A percentile compares a stretch with the other conserved stretches of the same genome.
Conservation (phyloP, 768 basidiomycete species). For the Pleurotus ostreatus region DNA sequence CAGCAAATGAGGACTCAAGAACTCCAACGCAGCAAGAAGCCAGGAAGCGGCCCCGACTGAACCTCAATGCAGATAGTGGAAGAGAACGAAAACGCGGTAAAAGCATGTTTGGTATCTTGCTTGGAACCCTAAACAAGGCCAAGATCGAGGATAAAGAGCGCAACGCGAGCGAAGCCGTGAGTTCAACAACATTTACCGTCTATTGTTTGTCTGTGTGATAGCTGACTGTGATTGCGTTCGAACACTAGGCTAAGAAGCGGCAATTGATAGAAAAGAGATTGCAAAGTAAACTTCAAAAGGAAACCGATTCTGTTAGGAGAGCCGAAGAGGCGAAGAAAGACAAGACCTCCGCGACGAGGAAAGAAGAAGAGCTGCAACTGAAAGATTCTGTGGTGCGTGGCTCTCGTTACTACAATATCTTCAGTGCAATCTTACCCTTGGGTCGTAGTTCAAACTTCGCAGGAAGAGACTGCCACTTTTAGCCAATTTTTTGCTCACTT, state of each 20-base stretch:
- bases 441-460: slow-evolving; percentile 64
- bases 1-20: slow-evolving; percentile 22
- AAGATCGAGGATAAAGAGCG: slow-evolving; percentile 84
- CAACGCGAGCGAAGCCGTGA: slow-evolving; percentile 79
- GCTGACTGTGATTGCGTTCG: background rate
- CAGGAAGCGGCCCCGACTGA: slow-evolving; percentile 72
- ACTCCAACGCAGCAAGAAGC: slow-evolving; percentile 41
- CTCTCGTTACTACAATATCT: background rate
- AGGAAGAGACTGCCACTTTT: slow-evolving; percentile 67
- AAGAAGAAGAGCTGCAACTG: slow-evolving; percentile 78
- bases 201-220: too few species aligned
- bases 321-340: slow-evolving; percentile 86
- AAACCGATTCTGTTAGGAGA: slow-evolving; percentile 81
- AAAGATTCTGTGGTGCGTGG: slow-evolving; percentile 74
- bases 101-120: slow-evolving; percentile 81
- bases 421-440: background rate
- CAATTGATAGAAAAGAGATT: slow-evolving; percentile 81
- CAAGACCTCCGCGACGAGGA: slow-evolving; percentile 69
- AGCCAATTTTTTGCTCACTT: slow-evolving; percentile 72
- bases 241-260: slow-evolving; percentile 73
- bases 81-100: slow-evolving; percentile 81
- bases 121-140: slow-evolving; percentile 84
- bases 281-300: slow-evolving; percentile 80
- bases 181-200: slow-evolving; percentile 10
- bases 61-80: slow-evolving; percentile 45